These are phyloP conservation scores for Blastobotrys serpentis DNA, from an alignment of 1,139 yeast species.

Conservation along the genomic window DNA sequence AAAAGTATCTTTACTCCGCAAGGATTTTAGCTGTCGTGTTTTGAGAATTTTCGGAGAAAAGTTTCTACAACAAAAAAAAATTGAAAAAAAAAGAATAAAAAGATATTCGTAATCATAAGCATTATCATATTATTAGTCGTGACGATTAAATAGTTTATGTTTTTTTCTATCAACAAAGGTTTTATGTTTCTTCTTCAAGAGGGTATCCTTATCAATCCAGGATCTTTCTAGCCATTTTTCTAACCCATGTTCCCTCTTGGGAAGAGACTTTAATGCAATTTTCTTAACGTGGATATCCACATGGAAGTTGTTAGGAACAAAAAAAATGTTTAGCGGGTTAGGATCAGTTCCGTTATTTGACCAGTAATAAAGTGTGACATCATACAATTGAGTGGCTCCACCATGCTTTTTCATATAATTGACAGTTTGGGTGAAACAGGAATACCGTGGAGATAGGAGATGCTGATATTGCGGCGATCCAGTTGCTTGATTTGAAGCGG, in stretches of 20 bases:
- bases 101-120: not conserved
- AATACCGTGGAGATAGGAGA: slow-evolving; percentile 46
- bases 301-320: slow-evolving; percentile 24
- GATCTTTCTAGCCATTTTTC: slow-evolving; percentile 33
- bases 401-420: slow-evolving; percentile 27
- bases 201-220: slow-evolving; percentile 30
- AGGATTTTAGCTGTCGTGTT: too few species aligned
- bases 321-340: not conserved
- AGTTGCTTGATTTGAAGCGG: slow-evolving; percentile 27
- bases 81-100: too few species aligned
- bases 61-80: not conserved
- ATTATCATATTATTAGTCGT: not conserved
- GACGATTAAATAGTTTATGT: not conserved
- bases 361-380: slow-evolving; percentile 52
- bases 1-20: not conserved
- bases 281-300: slow-evolving; percentile 52
- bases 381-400: slow-evolving; percentile 43
- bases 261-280: slow-evolving; percentile 49
- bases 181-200: slow-evolving; percentile 12
- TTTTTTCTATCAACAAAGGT: not conserved
- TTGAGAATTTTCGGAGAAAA: not conserved
- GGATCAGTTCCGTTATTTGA: not conserved
- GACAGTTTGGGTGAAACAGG: slow-evolving; percentile 35
- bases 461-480: slow-evolving; percentile 50
- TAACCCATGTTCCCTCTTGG: slow-evolving; percentile 39